Evolutionary conservation across 257 asterid species (phyloP).

Genomic region (Nicotiana tomentosiformis): DNA sequence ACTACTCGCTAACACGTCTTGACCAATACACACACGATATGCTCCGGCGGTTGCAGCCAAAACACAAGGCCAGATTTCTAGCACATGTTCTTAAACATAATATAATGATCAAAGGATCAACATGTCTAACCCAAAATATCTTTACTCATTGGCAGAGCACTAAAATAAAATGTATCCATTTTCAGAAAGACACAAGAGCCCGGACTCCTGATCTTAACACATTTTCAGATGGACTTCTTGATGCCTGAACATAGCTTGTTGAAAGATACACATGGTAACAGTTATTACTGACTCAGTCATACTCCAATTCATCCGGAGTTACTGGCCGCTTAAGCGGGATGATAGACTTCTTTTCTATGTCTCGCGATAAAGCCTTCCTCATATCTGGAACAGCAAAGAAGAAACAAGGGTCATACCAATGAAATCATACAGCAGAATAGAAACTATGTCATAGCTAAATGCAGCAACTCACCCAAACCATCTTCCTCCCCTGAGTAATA

Average conservation of each 20-base stretch:
- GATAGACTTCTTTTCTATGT: constrained; percentile 78
- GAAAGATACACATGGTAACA: not conserved
- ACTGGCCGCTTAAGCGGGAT: constrained; percentile 86
- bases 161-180: not conserved
- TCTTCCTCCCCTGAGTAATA: constrained; percentile 98
- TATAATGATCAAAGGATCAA: not conserved
- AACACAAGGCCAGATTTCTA: not conserved
- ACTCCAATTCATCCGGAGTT: constrained; percentile 94
- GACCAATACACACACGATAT: not conserved
- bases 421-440: not conserved
- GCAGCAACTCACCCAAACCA: constrained; percentile 69
- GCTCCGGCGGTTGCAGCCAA: not conserved
- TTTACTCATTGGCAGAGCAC: not conserved
- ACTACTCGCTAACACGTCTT: not conserved
- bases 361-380: constrained; percentile 95
- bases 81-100: not conserved
- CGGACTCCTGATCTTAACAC: not conserved
- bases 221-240: not conserved
- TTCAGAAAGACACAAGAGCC: not conserved
- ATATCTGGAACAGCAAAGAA: constrained; percentile 46
- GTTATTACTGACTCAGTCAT: constrained; percentile 41
- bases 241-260: not conserved
- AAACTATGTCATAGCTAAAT: not conserved
- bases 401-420: not conserved
- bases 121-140: not conserved